These are phyloP conservation scores for Isabelozyma rhagii DNA, from an alignment of 805 yeast genomes.

Conservation along the genomic window DNA sequence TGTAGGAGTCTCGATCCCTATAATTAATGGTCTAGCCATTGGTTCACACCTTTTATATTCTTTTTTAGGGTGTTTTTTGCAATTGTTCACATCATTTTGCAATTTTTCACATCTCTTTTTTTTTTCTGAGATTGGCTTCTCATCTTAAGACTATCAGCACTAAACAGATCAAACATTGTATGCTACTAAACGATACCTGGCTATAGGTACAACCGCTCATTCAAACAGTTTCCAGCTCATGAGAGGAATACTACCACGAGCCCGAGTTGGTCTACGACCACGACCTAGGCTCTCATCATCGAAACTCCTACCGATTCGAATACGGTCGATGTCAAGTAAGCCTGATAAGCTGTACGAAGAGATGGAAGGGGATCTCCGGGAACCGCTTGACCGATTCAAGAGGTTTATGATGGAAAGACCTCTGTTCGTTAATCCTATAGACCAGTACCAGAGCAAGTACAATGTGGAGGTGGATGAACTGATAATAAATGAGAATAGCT, in stretches of 20 bases:
- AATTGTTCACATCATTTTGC: not conserved
- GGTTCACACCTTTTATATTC: not conserved
- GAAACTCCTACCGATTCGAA: too few species aligned
- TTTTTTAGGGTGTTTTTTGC: not conserved
- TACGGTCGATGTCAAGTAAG: too few species aligned
- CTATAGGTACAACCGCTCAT: not conserved
- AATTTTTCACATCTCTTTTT: not conserved
- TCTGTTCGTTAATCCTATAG: not conserved
- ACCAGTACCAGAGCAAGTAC: not conserved
- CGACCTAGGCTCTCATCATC: too few species aligned
- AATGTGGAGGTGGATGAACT: not conserved
- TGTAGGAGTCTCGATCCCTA: too few species aligned
- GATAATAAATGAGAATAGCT: not conserved
- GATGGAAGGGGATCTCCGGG: too few species aligned
- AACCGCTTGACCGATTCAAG: too few species aligned
- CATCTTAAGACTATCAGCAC: not conserved
- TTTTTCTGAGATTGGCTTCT: not conserved
- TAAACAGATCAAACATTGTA: not conserved
- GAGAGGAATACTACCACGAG: not conserved
- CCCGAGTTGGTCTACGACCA: too few species aligned
- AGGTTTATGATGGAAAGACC: not conserved
- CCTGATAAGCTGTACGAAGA: too few species aligned
- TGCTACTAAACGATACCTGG: not conserved
- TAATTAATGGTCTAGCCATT: not conserved
- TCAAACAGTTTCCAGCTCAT: not conserved